Percentiles rank a stretch among this genome's conserved stretches.
Conservation (phyloP, 192 early-diverging fungal genomes). For the Backusella mclennaniae region DNA sequence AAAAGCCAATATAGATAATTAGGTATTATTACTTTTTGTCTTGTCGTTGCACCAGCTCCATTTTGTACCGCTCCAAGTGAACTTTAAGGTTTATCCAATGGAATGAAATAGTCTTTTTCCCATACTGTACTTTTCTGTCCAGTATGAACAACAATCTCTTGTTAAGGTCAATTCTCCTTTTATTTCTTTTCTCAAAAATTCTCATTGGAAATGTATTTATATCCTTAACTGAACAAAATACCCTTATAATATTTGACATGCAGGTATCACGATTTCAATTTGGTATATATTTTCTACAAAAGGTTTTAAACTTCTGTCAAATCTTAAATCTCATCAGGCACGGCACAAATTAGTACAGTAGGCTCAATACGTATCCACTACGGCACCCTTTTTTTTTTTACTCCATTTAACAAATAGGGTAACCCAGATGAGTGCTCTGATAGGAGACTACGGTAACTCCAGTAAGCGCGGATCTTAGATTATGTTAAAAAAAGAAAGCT, state of each 20-base stretch:
- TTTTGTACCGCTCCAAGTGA: not conserved
- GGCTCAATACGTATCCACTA: not conserved
- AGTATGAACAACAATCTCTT: not conserved
- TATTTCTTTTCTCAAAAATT: not conserved
- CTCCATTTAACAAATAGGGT: not conserved
- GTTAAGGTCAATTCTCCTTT: constrained; percentile 6
- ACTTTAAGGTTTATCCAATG: constrained; percentile 1
- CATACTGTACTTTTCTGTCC: not conserved
- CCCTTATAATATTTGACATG: not conserved
- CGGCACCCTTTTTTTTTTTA: not conserved
- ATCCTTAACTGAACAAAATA: not conserved
- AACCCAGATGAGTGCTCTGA: constrained; percentile 4
- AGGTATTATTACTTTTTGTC: not conserved
- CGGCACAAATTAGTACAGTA: not conserved
- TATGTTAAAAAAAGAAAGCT: not conserved
- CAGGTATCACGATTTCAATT: not conserved
- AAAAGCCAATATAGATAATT: not conserved
- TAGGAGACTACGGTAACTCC: not conserved
- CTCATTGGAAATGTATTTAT: not conserved
- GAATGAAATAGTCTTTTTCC: not conserved
- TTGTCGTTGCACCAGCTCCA: not conserved
- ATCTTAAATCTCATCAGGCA: not conserved
- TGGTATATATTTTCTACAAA: not conserved
- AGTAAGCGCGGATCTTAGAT: constrained; percentile 4
- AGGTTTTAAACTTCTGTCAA: not conserved